Base-by-base conservation (phyloP, 805 yeast species). In the Zygosaccharomyces siamensis region DNA sequence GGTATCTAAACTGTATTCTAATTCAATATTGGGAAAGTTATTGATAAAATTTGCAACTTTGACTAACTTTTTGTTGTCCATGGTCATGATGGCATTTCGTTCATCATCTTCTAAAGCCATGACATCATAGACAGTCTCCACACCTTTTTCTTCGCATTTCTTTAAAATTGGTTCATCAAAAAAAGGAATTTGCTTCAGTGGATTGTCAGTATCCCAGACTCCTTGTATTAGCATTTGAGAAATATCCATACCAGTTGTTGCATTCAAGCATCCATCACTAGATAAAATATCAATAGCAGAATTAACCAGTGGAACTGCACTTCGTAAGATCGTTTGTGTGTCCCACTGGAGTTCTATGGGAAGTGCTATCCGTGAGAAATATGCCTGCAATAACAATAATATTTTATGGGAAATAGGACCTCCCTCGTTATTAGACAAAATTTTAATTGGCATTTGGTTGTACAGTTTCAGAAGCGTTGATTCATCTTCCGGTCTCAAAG, bases 161-260 rank as follows among this genome's bases (percentile, higher is more conserved):
- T 69, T 66, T 35, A 88, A 62, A 11, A 82, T 73, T 7, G 43
- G 30, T 4, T 59, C 59, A 39, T 72, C 71, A 46, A 89, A 79
- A 57, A 71, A 76, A 1, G 99, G 99, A 31, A 92, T 72, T 66
- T 92, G 99, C 57, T 78, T 79, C 59, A 92, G 73, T 1, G 93
- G 84, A 43, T 79, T 78, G 48, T 86, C 96, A 6, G 80, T 73
- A 55, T 81, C 86, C 95, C 96, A 89, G 23, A 86, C 71, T 0
- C 86, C 95, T 64, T 92, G 98, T 1, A 84, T 79, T 5, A 88
- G 68, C 95, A 89, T 86, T 62, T 93, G 99, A 1, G 86, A 77
- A 45, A 89, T 62, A 62, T 93, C 97, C 86, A 93, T 86, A 0
- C 88, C 92, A 39, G 77, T 75, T 55, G 88, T 74, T 0, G 95